Base-by-base conservation (phyloP, 257 asterid species). In the Ballota nigra region DNA sequence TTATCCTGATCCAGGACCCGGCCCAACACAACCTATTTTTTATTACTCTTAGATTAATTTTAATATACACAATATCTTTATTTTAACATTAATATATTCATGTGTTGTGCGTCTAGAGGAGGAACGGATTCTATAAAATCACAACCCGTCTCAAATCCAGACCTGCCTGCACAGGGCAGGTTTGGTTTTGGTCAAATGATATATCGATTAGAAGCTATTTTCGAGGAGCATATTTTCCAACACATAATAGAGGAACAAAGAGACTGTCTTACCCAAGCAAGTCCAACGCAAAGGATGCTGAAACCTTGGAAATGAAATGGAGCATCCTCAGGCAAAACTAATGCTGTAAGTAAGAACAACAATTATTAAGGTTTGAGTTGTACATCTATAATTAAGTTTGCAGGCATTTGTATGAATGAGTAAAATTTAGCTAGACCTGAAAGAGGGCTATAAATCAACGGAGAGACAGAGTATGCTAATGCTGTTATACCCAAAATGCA, bases 271-370 rank as follows among this genome's bases (percentile, higher is more conserved):
- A 88, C 97, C 82, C 85, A 86, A 19, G 88, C 86, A 73, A 91
- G 86, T 57, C 91, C 92, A 29, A 92, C 92, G 18, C 94, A 87
- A 61, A 88, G 74, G 77, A 88, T 79, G 18, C 96, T 82, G 81
- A 91, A 91, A 70, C 97, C 97, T 0, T 91, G 90, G 88, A 86
- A 91, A 79, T 86, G 77, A 69, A 91, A 91, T 26, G 97, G 97
- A 4, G 97, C 86, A 18, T 80, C 74, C 60, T 87, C 89, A 0
- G 92, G 86, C 58, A 91, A 83, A 65, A 89, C 85, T 28, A 84
- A 67, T 73, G 97, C 97, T 91, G 86, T 24, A 66, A 71, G 53
- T 34, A 66, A 74, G 47, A 38, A 15, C 18, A 15, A 68, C 51
- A 68, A 41, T 41, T n/a, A n/a, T n/a, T 16, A 53, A 53, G 15